A percentile compares a stretch with the other conserved stretches of the same genome.
phyloP scores from a whole-genome alignment of 164 flowering plant genomes.

The Liriodendron chinense region DNA sequence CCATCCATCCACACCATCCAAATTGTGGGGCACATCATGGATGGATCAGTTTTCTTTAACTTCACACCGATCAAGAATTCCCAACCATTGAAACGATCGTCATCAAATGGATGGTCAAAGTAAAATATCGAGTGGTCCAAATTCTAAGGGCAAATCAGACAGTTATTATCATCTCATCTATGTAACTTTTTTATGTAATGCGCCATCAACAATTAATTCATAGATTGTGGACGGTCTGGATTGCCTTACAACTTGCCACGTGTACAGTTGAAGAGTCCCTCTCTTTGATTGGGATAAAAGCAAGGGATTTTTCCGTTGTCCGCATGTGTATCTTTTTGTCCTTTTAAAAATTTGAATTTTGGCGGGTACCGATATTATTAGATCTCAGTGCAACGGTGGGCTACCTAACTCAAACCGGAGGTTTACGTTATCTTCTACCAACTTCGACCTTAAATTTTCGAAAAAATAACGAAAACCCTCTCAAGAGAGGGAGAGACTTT shows the following conservation, averaged over 20 bases:
- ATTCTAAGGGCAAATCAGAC: too few relatives aligned
- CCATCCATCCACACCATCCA: too few relatives aligned
- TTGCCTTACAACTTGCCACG: not conserved
- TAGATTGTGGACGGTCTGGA: too few relatives aligned
- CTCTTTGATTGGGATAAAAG: slow-evolving; percentile 10
- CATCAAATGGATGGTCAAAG: not conserved
- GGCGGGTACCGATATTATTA: slow-evolving; percentile 19
- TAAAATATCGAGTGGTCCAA: not conserved
- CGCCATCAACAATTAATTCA: too few relatives aligned
- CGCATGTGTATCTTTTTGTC: not conserved
- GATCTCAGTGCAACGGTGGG: slow-evolving; percentile 12
- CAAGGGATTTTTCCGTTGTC: not conserved
- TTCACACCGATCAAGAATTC: not conserved
- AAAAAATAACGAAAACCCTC: too few relatives aligned
- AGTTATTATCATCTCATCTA: too few relatives aligned
- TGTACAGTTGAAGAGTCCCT: not conserved
- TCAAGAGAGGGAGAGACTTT: too few relatives aligned
- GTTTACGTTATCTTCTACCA: not conserved
- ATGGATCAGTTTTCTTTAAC: not conserved
- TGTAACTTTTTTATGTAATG: too few relatives aligned
- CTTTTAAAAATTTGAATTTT: slow-evolving; percentile 8
- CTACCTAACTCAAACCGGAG: slow-evolving; percentile 10
- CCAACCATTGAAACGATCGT: not conserved
- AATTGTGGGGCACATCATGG: too few relatives aligned
- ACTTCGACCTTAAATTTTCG: too few relatives aligned